Percentiles rank a stretch among this genome's conserved stretches.
These are phyloP conservation scores for Fonsecaea erecta DNA, from an alignment of 2,329 filamentous ascomycete species.

Conservation along the genomic window DNA sequence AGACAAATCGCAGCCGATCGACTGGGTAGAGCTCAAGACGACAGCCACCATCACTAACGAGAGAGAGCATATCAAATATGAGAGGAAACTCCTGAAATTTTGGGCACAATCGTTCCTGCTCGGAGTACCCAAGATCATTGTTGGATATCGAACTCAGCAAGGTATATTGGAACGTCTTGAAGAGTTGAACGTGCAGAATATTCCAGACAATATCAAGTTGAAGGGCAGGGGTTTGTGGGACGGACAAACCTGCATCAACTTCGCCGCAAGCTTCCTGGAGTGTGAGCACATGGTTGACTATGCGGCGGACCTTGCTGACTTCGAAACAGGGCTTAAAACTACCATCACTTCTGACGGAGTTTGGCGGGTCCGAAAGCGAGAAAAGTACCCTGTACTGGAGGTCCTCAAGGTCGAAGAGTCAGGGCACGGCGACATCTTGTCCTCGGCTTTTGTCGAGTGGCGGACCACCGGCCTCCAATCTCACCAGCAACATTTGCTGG, in stretches of 20 bases:
- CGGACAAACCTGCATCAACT: slow-evolving; percentile 91
- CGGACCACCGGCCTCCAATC: slow-evolving; percentile 43
- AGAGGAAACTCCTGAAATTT: slow-evolving; percentile 90
- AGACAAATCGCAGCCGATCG: slow-evolving; percentile 68
- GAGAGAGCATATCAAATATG: slow-evolving; percentile 74
- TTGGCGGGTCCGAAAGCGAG: slow-evolving; percentile 75
- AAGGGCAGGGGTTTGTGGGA: slow-evolving; percentile 76
- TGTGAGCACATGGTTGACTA: slow-evolving; percentile 60
- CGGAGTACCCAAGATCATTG: slow-evolving; percentile 86
- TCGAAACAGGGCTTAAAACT: slow-evolving; percentile 61
- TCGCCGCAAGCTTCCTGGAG: slow-evolving; percentile 75
- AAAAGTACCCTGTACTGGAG: slow-evolving; percentile 69
- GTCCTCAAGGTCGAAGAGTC: slow-evolving; percentile 74
- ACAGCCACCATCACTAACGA: slow-evolving; percentile 71
- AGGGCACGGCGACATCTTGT: slow-evolving; percentile 76
- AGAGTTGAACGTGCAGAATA: slow-evolving; percentile 77
- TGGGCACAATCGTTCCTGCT: slow-evolving; percentile 97
- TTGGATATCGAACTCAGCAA: slow-evolving; percentile 78
- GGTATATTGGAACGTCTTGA: slow-evolving; percentile 75
- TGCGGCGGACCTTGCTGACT: slow-evolving; percentile 13
- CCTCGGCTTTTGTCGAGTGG: slow-evolving; percentile 78
- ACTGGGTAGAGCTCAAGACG: slow-evolving; percentile 96
- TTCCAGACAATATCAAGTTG: slow-evolving; percentile 75
- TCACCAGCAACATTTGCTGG: slow-evolving; percentile 10
- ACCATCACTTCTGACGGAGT: slow-evolving; percentile 71